Evolutionary conservation across 139 green algal species (phyloP).

Genomic region (Picochlorum costavermella): DNA sequence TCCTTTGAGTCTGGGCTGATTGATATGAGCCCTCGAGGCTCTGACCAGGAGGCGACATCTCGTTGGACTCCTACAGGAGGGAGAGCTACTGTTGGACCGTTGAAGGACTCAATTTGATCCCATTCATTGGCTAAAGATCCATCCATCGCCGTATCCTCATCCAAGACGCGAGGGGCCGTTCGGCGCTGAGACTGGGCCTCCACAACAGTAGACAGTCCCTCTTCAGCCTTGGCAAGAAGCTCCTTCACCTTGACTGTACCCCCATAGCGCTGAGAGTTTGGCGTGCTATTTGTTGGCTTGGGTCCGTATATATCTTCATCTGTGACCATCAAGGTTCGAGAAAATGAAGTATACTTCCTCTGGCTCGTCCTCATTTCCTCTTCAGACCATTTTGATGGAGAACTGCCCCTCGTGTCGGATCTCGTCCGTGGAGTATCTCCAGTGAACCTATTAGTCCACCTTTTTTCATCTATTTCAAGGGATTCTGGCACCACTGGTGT

Average conservation of each 20-base stretch:
- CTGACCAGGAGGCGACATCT: neutral
- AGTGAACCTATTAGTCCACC: too few species aligned
- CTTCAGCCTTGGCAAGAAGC: slow-evolving; percentile 5
- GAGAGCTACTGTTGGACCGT: neutral
- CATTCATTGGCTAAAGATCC: neutral
- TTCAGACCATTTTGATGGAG: too few species aligned
- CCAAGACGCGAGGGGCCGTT: neutral
- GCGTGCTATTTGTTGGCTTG: neutral
- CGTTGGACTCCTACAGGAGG: neutral
- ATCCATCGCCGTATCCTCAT: neutral
- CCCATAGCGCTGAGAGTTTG: neutral
- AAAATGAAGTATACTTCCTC: neutral
- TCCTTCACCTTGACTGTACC: slow-evolving; percentile 2
- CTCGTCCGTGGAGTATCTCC: too few species aligned
- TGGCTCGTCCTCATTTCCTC: neutral
- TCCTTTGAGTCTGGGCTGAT: too few species aligned
- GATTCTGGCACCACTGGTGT: neutral
- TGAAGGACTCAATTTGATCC: neutral
- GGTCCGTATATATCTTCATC: slow-evolving; percentile 14
- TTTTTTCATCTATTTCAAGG: neutral
- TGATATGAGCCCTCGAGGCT: too few species aligned
- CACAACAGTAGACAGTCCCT: slow-evolving; percentile 8
- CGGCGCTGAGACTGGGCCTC: neutral
- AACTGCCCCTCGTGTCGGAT: too few species aligned
- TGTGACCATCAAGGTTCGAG: neutral